Evolutionary conservation across 768 basidiomycete genomes (phyloP), one percentile per base, ranked within the genome.

Genomic region (Kwoniella mangroviensis): DNA sequence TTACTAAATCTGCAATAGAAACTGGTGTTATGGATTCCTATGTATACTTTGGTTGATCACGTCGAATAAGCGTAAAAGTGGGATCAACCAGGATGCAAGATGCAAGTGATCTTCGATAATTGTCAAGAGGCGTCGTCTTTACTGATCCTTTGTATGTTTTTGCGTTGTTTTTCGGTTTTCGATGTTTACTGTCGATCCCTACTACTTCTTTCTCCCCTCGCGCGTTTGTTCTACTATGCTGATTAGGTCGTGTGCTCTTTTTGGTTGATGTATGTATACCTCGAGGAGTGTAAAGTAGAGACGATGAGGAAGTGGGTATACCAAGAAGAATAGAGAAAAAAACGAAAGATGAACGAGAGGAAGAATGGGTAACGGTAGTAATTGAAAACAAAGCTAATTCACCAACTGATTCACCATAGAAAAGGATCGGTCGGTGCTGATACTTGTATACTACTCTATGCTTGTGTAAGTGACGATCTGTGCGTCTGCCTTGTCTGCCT

Each of bases 401-500:
- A 43, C 42, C 42, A 6, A 43, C 42, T 43, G 42, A 43, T 7
- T 19, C 13, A 49, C 12, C 6, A 49, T 15, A 19, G 28, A 57
- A 28, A 60, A 26, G 26, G 58, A 60, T 60, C 58, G 58, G 58
- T 60, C 58, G 58, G 58, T 60, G 58, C 42, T 42, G 15, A 57
- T 9, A 10, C 17, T 13, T 28, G 56, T 26, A 10, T 13, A n/a
- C n/a, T n/a, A n/a, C n/a, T n/a, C n/a, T n/a, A 11, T 53, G 42
- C 15, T 13, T 42, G 63, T 55, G 26, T 59, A 3, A 64, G 28
- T 26, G 34, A 34, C 42, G 68, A 42, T 68, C 70, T 73, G 28
- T 65, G 49, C 60, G 65, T 65, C 19, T 57, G 45, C n/a, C n/a
- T n/a, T 34, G 68, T 59, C 24, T 62, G 52, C 52, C n/a, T 19